Evolutionary conservation across 2,329 filamentous ascomycete species (phyloP), one percentile per base, ranked within the genome.

Genomic region (Claviceps sorghi): DNA sequence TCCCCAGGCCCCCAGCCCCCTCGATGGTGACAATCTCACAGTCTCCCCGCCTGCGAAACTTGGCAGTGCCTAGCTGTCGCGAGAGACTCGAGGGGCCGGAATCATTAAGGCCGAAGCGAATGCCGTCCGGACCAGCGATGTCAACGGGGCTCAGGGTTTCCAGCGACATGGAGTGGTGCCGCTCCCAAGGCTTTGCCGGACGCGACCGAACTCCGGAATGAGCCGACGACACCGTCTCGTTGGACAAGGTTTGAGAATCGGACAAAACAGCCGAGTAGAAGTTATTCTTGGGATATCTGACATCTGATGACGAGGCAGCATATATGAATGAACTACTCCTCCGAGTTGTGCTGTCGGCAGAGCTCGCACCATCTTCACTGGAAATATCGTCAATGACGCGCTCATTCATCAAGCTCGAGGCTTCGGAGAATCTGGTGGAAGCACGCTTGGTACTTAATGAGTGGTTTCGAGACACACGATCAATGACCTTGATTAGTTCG

Each of bases 401-500:
- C 4, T 80, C 73, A 54, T 70, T 74, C 8, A 76, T 76, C n/a
- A 79, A 61, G 54, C 64, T 74, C 1, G 79, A 81, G 7, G 65
- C 69, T 44, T 80, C 78, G 0, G 78, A 78, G 53, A 76, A 72
- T 19, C 73, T 71, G 53, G 69, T 71, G 4, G 66, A 56, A 10
- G 66, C 65, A 15, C 69, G 67, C 44, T 67, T 72, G 48, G 70
- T 67, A 49, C 65, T 69, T 45, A 75, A 62, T 9, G 72, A 63
- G 53, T 90, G 85, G 36, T 76, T 82, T 61, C 75, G 81, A 21
- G 86, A 79, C 48, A 89, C 84, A 47, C 81, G 83, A 57, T 94
- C 83, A 49, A 96, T 87, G 38, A 93, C 77, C 58, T 75, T 77
- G 41, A 89, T 68, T 9, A 96, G 78, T 40, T 78, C 77, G 47